Evolutionary conservation across 2,329 filamentous ascomycete genomes (phyloP).

Genomic region (Ascochyta koolunga): DNA sequence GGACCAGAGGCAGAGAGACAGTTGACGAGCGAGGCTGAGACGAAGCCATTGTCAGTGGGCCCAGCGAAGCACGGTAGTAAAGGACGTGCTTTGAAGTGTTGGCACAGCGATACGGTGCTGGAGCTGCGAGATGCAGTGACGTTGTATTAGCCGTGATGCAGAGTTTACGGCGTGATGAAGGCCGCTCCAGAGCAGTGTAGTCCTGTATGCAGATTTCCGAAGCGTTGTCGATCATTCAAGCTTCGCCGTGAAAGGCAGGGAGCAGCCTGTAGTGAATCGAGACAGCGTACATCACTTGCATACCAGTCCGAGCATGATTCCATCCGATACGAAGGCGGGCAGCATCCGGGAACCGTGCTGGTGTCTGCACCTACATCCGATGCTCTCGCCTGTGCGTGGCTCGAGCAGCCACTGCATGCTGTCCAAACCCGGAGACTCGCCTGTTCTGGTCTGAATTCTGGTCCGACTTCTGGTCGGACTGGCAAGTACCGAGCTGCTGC

Average conservation of each 20-base stretch:
- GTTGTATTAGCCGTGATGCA: neutral
- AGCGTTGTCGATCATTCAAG: neutral
- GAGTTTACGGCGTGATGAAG: neutral
- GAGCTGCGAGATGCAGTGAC: constrained; percentile 2
- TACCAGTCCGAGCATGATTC: neutral
- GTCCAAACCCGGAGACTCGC: neutral
- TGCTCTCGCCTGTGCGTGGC: neutral
- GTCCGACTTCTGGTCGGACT: constrained; percentile 5
- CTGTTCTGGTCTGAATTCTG: neutral
- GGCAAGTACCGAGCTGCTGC: neutral
- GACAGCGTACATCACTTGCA: constrained; percentile 4
- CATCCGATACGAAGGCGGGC: neutral
- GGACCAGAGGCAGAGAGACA: neutral
- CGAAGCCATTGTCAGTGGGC: neutral
- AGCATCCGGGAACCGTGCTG: neutral
- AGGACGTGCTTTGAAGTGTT: neutral
- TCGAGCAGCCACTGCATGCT: neutral
- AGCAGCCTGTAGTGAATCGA: neutral
- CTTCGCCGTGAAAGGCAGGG: neutral
- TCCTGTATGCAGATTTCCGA: neutral
- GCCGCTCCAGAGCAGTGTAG: neutral
- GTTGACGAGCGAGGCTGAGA: constrained; percentile 1
- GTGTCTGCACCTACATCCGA: neutral
- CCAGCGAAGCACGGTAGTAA: neutral
- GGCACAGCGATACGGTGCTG: neutral